Evolutionary conservation across 257 asterid species (phyloP).

Genomic region (Solanum paucissectum): DNA sequence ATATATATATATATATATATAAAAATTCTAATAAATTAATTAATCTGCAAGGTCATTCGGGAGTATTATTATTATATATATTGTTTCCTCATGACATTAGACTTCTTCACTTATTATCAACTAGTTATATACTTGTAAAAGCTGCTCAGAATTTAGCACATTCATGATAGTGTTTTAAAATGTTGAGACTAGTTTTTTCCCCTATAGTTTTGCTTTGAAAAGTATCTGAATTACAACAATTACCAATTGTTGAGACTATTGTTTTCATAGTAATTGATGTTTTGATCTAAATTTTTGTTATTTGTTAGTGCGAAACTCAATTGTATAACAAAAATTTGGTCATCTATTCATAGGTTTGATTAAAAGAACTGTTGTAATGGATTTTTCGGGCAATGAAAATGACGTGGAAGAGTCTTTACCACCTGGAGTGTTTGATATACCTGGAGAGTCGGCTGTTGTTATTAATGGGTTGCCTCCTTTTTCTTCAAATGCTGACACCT

Average conservation of each 20-base stretch:
- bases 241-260: background rate
- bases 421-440: constrained; percentile 8
- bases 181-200: too few species aligned
- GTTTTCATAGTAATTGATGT: too few species aligned
- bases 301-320: background rate
- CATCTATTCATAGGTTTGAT: background rate
- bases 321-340: background rate
- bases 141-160: too few species aligned
- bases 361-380: constrained; percentile 16
- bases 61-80: too few species aligned
- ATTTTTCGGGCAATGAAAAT: constrained; percentile 7
- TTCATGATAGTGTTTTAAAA: too few species aligned
- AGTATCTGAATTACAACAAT: background rate
- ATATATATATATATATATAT: too few species aligned
- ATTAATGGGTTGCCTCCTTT: constrained; percentile 34
- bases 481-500: constrained; percentile 6
- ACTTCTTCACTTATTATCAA: too few species aligned
- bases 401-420: constrained; percentile 11
- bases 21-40: background rate
- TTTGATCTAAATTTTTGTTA: background rate
- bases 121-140: too few species aligned
- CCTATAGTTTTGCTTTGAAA: too few species aligned
- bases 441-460: constrained; percentile 45
- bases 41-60: too few species aligned
- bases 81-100: too few species aligned